A percentile compares a stretch with the other conserved stretches of the same genome.
Conservation (phyloP, 2,329 filamentous ascomycete genomes). For the Paraconiothyrium brasiliense region DNA sequence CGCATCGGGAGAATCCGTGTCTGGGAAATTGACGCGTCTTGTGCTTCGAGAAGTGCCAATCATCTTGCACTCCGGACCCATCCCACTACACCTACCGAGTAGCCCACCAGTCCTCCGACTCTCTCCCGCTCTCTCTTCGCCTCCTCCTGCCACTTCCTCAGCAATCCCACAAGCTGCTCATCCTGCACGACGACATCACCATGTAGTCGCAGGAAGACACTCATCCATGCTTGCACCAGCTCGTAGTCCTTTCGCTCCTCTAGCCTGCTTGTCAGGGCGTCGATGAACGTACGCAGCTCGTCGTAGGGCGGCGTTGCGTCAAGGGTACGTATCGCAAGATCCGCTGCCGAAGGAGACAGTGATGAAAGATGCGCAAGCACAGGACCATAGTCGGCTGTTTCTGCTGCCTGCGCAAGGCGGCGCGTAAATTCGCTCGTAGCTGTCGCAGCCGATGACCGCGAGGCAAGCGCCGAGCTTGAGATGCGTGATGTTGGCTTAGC, state of each 20-base stretch:
- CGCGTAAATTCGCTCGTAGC: constrained; percentile 56
- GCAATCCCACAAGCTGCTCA: constrained; percentile 64
- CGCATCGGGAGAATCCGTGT: not conserved
- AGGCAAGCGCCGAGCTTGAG: constrained; percentile 43
- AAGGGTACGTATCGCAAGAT: constrained; percentile 89
- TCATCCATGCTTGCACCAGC: constrained; percentile 96
- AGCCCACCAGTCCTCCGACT: constrained; percentile 81
- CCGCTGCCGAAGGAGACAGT: constrained; percentile 83
- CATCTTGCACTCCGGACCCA: constrained; percentile 71
- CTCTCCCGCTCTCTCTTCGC: constrained; percentile 77
- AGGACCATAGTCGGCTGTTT: constrained; percentile 68
- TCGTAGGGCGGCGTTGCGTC: constrained; percentile 62
- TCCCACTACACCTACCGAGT: constrained; percentile 84
- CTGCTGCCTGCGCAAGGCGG: constrained; percentile 57
- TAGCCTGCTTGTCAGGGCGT: constrained; percentile 78
- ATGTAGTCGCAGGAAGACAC: constrained; percentile 86
- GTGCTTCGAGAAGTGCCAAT: constrained; percentile 1
- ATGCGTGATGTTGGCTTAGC: constrained; percentile 43
- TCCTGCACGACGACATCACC: constrained; percentile 64
- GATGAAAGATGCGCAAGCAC: constrained; percentile 83
- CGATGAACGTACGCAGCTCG: constrained; percentile 82
- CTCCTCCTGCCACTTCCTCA: constrained; percentile 75
- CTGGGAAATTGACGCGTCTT: not conserved
- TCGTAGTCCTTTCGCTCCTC: constrained; percentile 83
- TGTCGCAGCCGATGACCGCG: constrained; percentile 39